Conservation (phyloP, 164 flowering plant genomes). For the Amborella trichopoda region DNA sequence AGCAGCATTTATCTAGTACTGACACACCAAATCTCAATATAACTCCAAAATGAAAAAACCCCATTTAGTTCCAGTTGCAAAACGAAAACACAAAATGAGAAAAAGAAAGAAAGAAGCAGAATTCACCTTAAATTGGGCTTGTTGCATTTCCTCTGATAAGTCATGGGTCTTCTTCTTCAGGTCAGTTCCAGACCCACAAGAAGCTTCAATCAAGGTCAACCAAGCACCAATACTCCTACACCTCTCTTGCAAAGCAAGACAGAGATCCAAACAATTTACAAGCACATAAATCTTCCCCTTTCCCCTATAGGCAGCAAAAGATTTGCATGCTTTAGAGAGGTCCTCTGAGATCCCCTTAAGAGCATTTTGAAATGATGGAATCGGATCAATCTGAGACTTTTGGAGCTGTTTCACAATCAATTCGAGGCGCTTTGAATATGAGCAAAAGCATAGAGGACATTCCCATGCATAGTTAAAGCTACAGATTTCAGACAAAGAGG, state of each 20-base stretch:
- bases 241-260: constrained; percentile 22
- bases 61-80: neutral
- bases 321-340: constrained; percentile 17
- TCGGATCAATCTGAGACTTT: constrained; percentile 9
- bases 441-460: constrained; percentile 24
- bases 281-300: constrained; percentile 37
- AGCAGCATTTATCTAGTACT: too few species aligned
- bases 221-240: constrained; percentile 33
- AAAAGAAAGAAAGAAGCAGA: neutral
- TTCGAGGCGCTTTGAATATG: constrained; percentile 31
- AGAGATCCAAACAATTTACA: constrained; percentile 27
- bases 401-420: constrained; percentile 19
- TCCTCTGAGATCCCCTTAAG: constrained; percentile 34
- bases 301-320: constrained; percentile 18
- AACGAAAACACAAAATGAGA: neutral
- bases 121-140: constrained; percentile 30
- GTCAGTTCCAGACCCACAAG: constrained; percentile 19
- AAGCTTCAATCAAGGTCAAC: constrained; percentile 37
- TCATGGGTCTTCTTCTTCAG: constrained; percentile 30
- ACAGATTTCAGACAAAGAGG: constrained; percentile 18
- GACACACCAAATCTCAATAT: neutral
- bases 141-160: constrained; percentile 43
- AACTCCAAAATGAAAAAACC: neutral
- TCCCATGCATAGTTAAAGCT: constrained; percentile 21
- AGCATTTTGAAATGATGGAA: constrained; percentile 25